Evolutionary conservation across 2,329 filamentous ascomycete genomes (phyloP), one percentile per base, ranked within the genome.

Genomic region (Verticillium nonalfalfae): DNA sequence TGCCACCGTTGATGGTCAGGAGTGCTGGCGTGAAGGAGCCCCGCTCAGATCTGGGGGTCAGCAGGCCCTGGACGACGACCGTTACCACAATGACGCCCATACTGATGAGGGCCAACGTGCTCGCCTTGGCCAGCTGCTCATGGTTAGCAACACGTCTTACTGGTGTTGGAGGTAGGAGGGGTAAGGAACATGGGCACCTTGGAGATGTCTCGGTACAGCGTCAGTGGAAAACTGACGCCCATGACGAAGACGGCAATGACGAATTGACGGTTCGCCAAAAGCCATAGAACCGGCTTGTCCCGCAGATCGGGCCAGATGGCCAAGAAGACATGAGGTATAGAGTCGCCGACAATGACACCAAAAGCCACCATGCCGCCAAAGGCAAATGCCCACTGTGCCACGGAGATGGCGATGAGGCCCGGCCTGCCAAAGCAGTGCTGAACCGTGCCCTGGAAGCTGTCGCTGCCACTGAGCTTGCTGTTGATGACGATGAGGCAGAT

Each of bases 351-450:
- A 70, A 99, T 97, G 70, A 99, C 93, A 67, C 93, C 95, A 75
- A 98, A 99, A 14, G 95, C 95, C 61, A 99, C 87, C 95, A 99
- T 99, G 66, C 95, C 95, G 61, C 95, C 95, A 79, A 98, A 99
- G 2, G 95, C 95, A 81, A 99, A 99, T 34, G 92, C 89, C 94
- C 94, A 99, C 79, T 99, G 95, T 58, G 95, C 95, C 64, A 98
- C 66, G 63, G 79, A 83, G 67, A 99, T 97, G 62, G 95, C 94
- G 66, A 99, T 86, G 61, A 99, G 81, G 0, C 95, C 95, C 18
- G 89, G 83, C 69, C 86, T 88, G 6, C 95, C 95, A 77, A 97
- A 99, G 78, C 95, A 99, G 75, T 94, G 88, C 76, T 97, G 89
- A 72, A 99, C 93, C 0, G 95, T 99, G 45, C 92, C 90, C 78